Percentiles rank a stretch among this genome's conserved stretches.
Evolutionary conservation across 805 yeast genomes (phyloP).

Genomic region (Yamadazyma scolyti): DNA sequence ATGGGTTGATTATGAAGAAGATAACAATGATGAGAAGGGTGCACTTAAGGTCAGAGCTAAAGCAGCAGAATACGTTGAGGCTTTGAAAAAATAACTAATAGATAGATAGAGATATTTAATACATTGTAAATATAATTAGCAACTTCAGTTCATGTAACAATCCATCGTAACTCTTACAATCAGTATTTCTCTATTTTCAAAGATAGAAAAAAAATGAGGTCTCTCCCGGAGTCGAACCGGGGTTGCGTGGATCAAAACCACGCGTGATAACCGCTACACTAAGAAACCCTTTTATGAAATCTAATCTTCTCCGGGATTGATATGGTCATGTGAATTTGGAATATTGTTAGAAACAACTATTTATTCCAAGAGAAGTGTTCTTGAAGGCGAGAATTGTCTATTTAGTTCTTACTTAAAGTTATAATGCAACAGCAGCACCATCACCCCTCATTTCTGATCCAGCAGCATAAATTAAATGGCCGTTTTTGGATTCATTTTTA

Average conservation of each 20-base stretch:
- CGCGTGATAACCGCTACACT: constrained; percentile 81
- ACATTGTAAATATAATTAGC: neutral
- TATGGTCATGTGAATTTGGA: too few relatives aligned
- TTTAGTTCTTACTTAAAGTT: too few relatives aligned
- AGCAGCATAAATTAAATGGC: constrained; percentile 52
- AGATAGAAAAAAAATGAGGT: constrained; percentile 7
- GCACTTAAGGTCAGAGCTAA: constrained; percentile 85
- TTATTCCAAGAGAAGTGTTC: too few relatives aligned
- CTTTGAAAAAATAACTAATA: constrained; percentile 6
- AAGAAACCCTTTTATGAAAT: constrained; percentile 14
- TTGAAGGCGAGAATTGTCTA: too few relatives aligned
- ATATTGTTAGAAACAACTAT: too few relatives aligned
- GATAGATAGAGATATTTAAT: constrained; percentile 2
- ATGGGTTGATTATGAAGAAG: constrained; percentile 82
- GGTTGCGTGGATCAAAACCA: constrained; percentile 80
- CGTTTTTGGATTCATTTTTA: constrained; percentile 39
- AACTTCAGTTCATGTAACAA: too few relatives aligned
- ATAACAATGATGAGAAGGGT: constrained; percentile 60
- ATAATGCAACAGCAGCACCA: constrained; percentile 63
- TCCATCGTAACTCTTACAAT: too few relatives aligned
- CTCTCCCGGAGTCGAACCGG: constrained; percentile 77
- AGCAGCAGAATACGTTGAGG: constrained; percentile 73
- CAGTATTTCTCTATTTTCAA: too few relatives aligned
- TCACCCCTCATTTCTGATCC: constrained; percentile 87
- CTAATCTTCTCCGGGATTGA: neutral